Conservation (phyloP, 2,329 filamentous ascomycete species). For the Aureobasidium sp. region DNA sequence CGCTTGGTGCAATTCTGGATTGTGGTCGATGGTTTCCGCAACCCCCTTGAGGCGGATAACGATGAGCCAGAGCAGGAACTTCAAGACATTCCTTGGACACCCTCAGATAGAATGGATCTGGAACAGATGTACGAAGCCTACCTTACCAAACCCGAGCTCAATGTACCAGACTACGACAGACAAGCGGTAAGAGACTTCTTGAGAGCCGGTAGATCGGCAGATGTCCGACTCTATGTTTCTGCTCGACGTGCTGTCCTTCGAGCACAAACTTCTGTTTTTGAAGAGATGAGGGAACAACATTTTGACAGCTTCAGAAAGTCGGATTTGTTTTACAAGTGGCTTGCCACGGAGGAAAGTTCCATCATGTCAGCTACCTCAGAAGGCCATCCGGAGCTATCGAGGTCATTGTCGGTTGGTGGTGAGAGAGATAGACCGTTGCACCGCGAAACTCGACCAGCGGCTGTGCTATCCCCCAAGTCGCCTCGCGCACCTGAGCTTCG, state of each 20-base stretch:
- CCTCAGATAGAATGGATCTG: conserved; percentile 77
- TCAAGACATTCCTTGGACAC: conserved; percentile 59
- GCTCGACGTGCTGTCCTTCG: conserved; percentile 73
- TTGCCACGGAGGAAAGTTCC: conserved; percentile 66
- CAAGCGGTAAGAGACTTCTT: conserved; percentile 68
- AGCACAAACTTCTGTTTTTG: conserved; percentile 73
- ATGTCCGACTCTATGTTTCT: conserved; percentile 69
- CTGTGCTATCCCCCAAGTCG: conserved; percentile 5
- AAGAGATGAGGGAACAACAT: conserved; percentile 72
- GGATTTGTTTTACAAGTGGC: conserved; percentile 90
- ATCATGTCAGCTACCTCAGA: conserved; percentile 3
- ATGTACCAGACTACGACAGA: conserved; percentile 61
- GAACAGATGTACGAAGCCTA: conserved; percentile 89
- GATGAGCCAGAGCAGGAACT: conserved; percentile 48
- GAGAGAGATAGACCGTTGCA: background rate
- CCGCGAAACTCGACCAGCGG: background rate
- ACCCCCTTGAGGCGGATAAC: conserved; percentile 79
- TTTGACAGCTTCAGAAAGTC: conserved; percentile 85
- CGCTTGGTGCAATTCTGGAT: conserved; percentile 95
- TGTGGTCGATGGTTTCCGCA: conserved; percentile 91
- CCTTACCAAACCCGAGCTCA: conserved; percentile 70
- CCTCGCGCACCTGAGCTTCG: conserved; percentile 41
- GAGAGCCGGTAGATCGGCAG: conserved; percentile 64
- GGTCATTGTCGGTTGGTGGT: background rate
- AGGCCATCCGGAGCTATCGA: background rate